phyloP scores from a whole-genome alignment of 164 flowering plant genomes.

The Pachysandra terminalis region DNA sequence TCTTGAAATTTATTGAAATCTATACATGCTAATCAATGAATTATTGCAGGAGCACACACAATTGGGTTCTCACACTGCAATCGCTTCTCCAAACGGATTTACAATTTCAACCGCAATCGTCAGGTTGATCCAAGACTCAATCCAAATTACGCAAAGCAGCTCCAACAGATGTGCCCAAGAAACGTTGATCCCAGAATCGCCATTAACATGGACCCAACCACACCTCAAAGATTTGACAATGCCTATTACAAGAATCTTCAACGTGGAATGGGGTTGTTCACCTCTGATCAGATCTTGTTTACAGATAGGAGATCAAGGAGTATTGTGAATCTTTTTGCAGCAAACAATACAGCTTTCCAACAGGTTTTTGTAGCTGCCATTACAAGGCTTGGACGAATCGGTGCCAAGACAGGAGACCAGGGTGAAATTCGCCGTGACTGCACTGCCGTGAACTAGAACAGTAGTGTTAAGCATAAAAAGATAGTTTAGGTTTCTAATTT shows the following conservation, averaged over 20 bases:
- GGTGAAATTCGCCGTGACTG: constrained; percentile 48
- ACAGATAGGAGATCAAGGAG: constrained; percentile 30
- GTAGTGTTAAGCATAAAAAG: neutral
- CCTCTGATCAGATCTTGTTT: constrained; percentile 36
- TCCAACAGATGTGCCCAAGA: constrained; percentile 36
- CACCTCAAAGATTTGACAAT: constrained; percentile 29
- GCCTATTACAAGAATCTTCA: constrained; percentile 30
- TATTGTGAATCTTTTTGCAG: constrained; percentile 32
- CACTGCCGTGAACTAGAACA: constrained; percentile 17
- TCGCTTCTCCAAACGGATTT: constrained; percentile 37
- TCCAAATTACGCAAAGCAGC: constrained; percentile 29
- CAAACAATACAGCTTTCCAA: constrained; percentile 25
- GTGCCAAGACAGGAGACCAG: constrained; percentile 35
- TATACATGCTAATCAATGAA: neutral
- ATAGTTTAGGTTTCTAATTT: neutral
- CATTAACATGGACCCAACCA: constrained; percentile 41
- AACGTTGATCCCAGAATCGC: constrained; percentile 42
- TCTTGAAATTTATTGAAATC: neutral
- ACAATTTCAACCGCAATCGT: constrained; percentile 20
- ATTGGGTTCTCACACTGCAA: constrained; percentile 51
- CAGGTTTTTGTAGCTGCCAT: constrained; percentile 40
- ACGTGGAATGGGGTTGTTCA: constrained; percentile 29
- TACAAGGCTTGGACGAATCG: constrained; percentile 46
- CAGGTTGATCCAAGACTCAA: constrained; percentile 36
- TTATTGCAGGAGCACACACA: constrained; percentile 34